phyloP scores from a whole-genome alignment of 176 grass and related monocot species.

The Phoenix roebelenii region DNA sequence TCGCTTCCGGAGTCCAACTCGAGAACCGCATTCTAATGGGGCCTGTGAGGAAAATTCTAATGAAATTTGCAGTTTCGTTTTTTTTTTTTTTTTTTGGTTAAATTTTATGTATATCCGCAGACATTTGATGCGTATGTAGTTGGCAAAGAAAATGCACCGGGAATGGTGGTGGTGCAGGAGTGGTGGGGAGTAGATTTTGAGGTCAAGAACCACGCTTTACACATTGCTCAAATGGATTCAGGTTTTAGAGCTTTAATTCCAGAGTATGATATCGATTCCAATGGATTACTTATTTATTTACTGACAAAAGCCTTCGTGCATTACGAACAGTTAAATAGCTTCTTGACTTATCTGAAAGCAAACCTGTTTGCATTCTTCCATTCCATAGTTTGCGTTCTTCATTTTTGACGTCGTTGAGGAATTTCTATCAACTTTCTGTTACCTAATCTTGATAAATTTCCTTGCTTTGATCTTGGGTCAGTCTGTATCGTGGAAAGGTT shows the following conservation, averaged over 20 bases:
- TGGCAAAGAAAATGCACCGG: constrained; percentile 94
- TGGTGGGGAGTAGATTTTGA: constrained; percentile 98
- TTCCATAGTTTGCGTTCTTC: too few relatives aligned
- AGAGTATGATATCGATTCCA: constrained; percentile 48
- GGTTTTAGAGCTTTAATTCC: constrained; percentile 94
- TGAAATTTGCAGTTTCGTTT: not conserved
- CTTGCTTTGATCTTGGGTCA: constrained; percentile 16
- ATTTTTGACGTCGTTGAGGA: too few relatives aligned
- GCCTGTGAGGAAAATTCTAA: not conserved
- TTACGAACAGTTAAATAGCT: too few relatives aligned
- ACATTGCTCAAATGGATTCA: constrained; percentile 70
- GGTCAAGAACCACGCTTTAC: constrained; percentile 81
- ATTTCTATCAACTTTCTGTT: too few relatives aligned
- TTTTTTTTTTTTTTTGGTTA: constrained; percentile 6
- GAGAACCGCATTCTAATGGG: not conserved
- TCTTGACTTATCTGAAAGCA: too few relatives aligned
- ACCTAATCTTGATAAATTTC: too few relatives aligned
- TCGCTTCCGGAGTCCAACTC: not conserved
- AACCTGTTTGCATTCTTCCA: too few relatives aligned
- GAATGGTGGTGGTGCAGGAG: constrained; percentile 89
- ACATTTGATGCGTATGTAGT: constrained; percentile 85
- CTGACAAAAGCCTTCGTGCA: too few relatives aligned
- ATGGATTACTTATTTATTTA: too few relatives aligned
- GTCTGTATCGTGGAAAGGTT: constrained; percentile 93
- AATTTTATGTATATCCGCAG: constrained; percentile 21